Percentiles rank a stretch among this genome's conserved stretches.
Conservation (phyloP, 306 rosid species). For the Biancaea sappan region DNA sequence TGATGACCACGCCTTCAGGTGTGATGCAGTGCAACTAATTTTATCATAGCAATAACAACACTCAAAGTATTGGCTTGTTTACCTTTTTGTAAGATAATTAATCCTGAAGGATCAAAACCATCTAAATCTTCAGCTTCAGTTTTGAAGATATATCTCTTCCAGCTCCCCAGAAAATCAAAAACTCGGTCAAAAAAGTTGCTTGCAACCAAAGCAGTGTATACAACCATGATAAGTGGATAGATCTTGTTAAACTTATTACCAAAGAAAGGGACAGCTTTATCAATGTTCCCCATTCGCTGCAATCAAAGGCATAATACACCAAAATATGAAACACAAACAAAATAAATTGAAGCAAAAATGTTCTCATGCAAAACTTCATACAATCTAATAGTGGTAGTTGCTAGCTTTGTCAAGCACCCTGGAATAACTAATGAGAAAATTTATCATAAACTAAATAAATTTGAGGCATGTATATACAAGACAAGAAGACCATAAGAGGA, state of each 20-base stretch:
- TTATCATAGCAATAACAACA: neutral
- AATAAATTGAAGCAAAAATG: conserved; percentile 22
- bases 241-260: conserved; percentile 81
- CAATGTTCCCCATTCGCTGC: conserved; percentile 97
- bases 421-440: conserved; percentile 6
- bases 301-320: conserved; percentile 40
- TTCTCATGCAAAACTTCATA: neutral
- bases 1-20: neutral
- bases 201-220: conserved; percentile 93
- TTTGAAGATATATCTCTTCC: conserved; percentile 81
- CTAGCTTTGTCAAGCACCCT: neutral
- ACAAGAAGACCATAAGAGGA: neutral
- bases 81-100: conserved; percentile 94
- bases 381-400: neutral
- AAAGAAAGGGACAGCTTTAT: conserved; percentile 84
- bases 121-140: conserved; percentile 89
- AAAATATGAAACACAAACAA: conserved; percentile 30
- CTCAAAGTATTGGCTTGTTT: conserved; percentile 28
- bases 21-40: conserved; percentile 1
- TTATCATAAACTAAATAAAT: neutral
- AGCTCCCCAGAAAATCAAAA: conserved; percentile 82
- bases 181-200: conserved; percentile 85
- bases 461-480: conserved; percentile 1
- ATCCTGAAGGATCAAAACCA: conserved; percentile 92
- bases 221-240: conserved; percentile 96